Base-by-base conservation (phyloP, 2,329 filamentous ascomycete species). In the Hypomyces rosellus region DNA sequence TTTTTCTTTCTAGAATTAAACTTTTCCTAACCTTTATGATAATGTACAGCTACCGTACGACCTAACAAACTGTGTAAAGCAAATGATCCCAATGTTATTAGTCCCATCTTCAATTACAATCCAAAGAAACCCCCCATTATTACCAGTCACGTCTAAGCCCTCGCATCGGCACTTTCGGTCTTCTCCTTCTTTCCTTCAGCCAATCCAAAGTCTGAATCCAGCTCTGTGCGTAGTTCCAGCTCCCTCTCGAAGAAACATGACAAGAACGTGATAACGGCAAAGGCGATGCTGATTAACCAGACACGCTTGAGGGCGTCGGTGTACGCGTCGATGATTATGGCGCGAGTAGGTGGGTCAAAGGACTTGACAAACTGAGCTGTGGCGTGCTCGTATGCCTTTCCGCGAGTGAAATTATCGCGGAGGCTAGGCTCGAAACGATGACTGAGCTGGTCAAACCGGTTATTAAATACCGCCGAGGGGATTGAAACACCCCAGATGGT, bases 401-500 rank as follows among this genome's bases (percentile, higher is more conserved):
- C 65, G 14, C 45, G 49, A 3, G 37, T 44, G 3, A 64, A 48
- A 20, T 47, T 30, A 1, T 37, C 50, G 3, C 51, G 46, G 9
- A 55, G 39, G 3, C 33, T 20, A 1, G 34, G 49, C 36, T 57
- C 49, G 5, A 59, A 54, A 45, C 38, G 38, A 30, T 5, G 5
- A 11, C 50, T 39, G 8, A 48, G 49, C 2, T 49, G 12, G 13
- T 59, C 49, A 14, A 57, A 49, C n/a, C 49, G 50, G 2, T 49
- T 55, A n/a, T 61, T 62, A 49, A 61, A 77, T n/a, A 75, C 63
- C 4, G 67, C 63, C 1, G 65, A 65, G 1, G 71, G 67, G 20
- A 79, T 69, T 0, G 72, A 64, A 2, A 73, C 66, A 9, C 74
- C 76, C 60, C 76, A 72, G 2, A 73, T 68, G 14, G 64, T 59